Conservation (phyloP, 1,284 basidiomycete species). For the Leucoagaricus sp. region DNA sequence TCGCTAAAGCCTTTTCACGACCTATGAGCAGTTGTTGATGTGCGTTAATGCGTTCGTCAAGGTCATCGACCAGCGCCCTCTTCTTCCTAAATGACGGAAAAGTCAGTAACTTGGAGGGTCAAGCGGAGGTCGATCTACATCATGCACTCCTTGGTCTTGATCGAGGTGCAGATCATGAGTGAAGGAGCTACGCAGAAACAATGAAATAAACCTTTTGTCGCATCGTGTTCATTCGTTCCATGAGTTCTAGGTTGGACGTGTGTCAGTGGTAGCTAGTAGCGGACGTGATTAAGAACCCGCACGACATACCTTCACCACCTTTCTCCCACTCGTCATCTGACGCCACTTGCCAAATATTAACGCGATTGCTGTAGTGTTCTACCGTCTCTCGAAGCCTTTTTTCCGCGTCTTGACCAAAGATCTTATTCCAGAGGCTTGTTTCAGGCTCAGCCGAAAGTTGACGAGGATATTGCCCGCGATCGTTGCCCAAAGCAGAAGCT, state of each 20-base stretch:
- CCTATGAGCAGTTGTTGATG: conserved; percentile 2
- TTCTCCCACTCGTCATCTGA: conserved; percentile 11
- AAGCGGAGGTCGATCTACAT: neutral
- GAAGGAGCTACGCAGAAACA: neutral
- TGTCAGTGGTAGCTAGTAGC: neutral
- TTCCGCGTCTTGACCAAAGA: conserved; percentile 2
- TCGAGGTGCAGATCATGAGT: neutral
- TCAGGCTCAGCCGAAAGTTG: neutral
- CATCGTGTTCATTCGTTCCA: conserved; percentile 1
- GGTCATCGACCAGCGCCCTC: neutral
- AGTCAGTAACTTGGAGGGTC: neutral
- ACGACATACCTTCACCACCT: conserved; percentile 7
- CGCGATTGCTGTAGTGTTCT: conserved; percentile 8
- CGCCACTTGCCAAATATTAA: conserved; percentile 8
- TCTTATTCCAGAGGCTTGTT: neutral
- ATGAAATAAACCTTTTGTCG: neutral
- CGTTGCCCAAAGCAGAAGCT: neutral
- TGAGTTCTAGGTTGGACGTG: neutral
- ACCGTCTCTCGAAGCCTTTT: neutral
- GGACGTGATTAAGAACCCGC: too few species aligned
- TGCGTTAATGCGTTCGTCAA: conserved; percentile 1
- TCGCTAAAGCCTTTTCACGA: conserved; percentile 1
- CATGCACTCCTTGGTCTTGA: conserved; percentile 6
- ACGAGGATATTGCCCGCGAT: neutral
- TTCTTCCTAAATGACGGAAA: conserved; percentile 1